Conservation (phyloP, 139 green algal genomes). For the Chlorella vulgaris region DNA sequence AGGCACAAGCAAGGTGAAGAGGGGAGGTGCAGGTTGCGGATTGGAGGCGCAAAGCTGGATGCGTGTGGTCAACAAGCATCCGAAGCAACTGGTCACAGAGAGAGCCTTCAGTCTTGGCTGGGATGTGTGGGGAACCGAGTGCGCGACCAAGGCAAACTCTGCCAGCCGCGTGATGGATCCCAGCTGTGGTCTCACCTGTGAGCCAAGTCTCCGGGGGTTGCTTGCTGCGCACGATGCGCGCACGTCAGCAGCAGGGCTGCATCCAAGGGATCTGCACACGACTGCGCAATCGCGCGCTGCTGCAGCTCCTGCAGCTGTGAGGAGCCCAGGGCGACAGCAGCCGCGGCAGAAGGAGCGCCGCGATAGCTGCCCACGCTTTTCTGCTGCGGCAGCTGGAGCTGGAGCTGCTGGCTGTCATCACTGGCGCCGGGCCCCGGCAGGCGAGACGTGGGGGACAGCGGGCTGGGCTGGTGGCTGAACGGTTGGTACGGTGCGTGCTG, state of each 20-base stretch:
- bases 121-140: neutral
- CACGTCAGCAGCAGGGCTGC: neutral
- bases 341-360: no score
- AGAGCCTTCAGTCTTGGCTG: no score
- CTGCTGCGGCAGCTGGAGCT: neutral
- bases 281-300: neutral
- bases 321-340: no score
- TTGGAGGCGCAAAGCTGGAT: no score
- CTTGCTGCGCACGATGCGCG: neutral
- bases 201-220: neutral
- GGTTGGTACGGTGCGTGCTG: no score
- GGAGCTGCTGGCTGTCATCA: no score
- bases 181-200: neutral
- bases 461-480: no score
- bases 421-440: no score
- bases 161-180: neutral
- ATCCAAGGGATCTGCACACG: neutral
- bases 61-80: no score
- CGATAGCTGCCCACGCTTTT: neutral
- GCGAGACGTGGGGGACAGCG: no score
- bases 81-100: no score
- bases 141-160: neutral
- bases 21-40: neutral
- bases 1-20: neutral
- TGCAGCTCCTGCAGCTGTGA: neutral